Evolutionary conservation across 1,284 basidiomycete species (phyloP).

Genomic region (Ustilago loliicola): DNA sequence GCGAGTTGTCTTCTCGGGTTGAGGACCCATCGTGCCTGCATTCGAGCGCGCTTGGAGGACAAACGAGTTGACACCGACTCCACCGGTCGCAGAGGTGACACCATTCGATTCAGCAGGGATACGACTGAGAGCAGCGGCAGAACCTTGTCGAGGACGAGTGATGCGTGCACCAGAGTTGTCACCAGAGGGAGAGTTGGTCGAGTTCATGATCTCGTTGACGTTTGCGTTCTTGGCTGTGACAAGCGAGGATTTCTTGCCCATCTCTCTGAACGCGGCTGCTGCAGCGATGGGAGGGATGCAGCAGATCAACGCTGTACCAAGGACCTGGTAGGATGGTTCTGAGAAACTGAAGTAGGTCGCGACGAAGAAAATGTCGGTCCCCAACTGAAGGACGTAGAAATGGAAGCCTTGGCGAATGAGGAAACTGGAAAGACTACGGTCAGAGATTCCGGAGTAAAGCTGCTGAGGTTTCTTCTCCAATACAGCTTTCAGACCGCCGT

Average conservation of each 20-base stretch:
- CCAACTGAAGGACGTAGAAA: constrained; percentile 36
- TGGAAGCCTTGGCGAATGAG: constrained; percentile 47
- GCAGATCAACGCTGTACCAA: constrained; percentile 31
- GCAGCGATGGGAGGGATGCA: constrained; percentile 45
- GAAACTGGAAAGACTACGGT: constrained; percentile 32
- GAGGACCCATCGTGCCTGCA: background rate
- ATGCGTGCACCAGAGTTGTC: constrained; percentile 12
- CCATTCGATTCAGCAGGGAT: background rate
- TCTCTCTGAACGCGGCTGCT: constrained; percentile 40
- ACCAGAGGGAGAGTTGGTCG: constrained; percentile 24
- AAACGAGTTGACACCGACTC: constrained; percentile 20
- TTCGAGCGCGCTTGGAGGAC: constrained; percentile 27
- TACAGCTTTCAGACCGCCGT: constrained; percentile 38
- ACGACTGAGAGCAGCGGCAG: background rate
- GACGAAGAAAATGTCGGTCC: constrained; percentile 43
- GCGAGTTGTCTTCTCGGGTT: constrained; percentile 17
- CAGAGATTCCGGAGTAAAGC: constrained; percentile 17
- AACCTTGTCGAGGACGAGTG: background rate
- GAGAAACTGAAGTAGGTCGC: constrained; percentile 31
- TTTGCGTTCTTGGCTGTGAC: constrained; percentile 16
- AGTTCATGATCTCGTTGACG: constrained; percentile 50
- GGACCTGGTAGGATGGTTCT: constrained; percentile 32
- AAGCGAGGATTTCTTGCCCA: constrained; percentile 40
- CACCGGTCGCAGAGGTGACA: background rate
- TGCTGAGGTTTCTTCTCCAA: constrained; percentile 21